Base-by-base conservation (phyloP, 495 filamentous ascomycete genomes). In the Cercophora newfieldiana region DNA sequence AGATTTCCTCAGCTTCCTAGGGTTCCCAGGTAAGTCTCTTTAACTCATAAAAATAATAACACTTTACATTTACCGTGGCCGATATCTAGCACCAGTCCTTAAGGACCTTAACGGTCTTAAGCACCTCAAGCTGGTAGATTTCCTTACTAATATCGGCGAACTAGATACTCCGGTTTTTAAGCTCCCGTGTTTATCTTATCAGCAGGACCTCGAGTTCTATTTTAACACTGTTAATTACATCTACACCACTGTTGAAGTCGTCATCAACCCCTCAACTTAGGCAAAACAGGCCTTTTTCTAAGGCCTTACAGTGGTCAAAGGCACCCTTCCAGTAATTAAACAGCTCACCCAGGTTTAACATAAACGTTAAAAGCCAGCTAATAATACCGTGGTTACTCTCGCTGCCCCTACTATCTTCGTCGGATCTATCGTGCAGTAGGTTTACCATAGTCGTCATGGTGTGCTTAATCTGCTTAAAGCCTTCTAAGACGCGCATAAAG, bases 391-490 rank as follows among this genome's bases (percentile, higher is more conserved):
- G 88, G 1, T 89, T 91, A 26, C 80, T 79, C 25, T 88, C 89
- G 71, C 90, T 87, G 16, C 85, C 82, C 28, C 83, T 12, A 12
- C 30, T 12, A 12, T 33, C 30, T 4, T 33, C 12, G 30, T 4
- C 4, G n/a, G n/a, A n/a, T 33, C 30, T 12, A 33, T 12, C 30
- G 30, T 33, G 30, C 12, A 33, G 30, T n/a, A n/a, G 0, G 12
- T 33, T 4, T 12, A 5, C 12, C 30, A 33, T 33, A 33, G 5
- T 33, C 30, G n/a, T n/a, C 84, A 96, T 91, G 0, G 91, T 95
- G 72, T 94, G 91, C 49, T 96, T 92, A 19, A 98, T 97, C 75
- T 96, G 94, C 77, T 98, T 96, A 71, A 98, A 99, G 0, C 96
- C 96, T 71, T 99, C 94, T 0, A 99, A 81, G 3, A 98, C 94